These are phyloP conservation scores for Polytrichum commune DNA, from an alignment of 225 moss, liverwort and hornwort genomes.

Conservation along the genomic window DNA sequence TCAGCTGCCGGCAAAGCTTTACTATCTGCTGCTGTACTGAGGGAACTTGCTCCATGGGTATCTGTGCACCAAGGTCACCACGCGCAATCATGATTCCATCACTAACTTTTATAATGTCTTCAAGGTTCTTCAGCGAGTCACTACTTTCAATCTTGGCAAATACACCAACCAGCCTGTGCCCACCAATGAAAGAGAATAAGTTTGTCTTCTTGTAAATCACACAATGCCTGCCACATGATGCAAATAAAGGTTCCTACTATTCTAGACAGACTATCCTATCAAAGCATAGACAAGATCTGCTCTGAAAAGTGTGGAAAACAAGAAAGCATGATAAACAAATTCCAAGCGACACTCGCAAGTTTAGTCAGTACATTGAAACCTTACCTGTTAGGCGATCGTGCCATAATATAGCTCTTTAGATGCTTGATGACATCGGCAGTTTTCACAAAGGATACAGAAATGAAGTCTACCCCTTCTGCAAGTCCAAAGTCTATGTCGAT, in stretches of 20 bases:
- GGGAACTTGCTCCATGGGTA: slow-evolving; percentile 96
- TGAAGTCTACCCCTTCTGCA: slow-evolving; percentile 44
- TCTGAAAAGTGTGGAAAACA: too few relatives aligned
- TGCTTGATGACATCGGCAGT: slow-evolving; percentile 47
- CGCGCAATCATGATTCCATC: slow-evolving; percentile 89
- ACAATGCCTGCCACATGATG: too few relatives aligned
- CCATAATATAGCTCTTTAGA: slow-evolving; percentile 43
- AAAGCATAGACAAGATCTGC: too few relatives aligned
- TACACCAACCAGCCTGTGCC: slow-evolving; percentile 34
- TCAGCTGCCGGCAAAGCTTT: slow-evolving; percentile 81
- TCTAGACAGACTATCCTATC: too few relatives aligned
- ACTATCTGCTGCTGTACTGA: slow-evolving; percentile 91
- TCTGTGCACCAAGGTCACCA: slow-evolving; percentile 96
- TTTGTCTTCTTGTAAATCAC: too few relatives aligned
- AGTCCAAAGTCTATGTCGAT: slow-evolving; percentile 54
- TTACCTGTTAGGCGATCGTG: slow-evolving; percentile 39
- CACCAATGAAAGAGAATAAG: background rate
- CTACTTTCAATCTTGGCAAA: slow-evolving; percentile 49
- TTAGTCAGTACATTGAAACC: too few relatives aligned
- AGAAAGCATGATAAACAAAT: too few relatives aligned
- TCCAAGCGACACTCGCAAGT: too few relatives aligned
- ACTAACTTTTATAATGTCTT: background rate
- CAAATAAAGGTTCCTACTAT: too few relatives aligned
- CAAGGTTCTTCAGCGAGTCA: slow-evolving; percentile 30
- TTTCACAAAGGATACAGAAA: slow-evolving; percentile 49